phyloP scores from a whole-genome alignment of 257 asterid genomes.

The Fraxinus cuspidata region DNA sequence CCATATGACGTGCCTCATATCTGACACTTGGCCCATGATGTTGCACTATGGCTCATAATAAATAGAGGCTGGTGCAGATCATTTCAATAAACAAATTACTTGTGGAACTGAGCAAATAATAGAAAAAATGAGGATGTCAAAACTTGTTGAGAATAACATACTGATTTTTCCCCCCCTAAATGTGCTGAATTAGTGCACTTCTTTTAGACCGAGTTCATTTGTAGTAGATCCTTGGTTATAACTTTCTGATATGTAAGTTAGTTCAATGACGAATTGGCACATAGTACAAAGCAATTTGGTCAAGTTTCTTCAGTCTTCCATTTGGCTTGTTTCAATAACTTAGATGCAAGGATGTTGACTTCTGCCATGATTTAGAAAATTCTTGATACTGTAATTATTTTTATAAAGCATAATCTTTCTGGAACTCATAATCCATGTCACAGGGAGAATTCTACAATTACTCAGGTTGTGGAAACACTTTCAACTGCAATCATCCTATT shows the following conservation, averaged over 20 bases:
- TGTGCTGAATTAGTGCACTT: not conserved
- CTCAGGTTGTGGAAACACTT: constrained; percentile 98
- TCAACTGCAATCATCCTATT: constrained; percentile 94
- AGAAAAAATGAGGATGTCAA: not conserved
- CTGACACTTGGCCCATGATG: not conserved
- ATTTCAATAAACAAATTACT: not conserved
- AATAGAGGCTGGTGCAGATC: not conserved
- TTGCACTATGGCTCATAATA: not conserved
- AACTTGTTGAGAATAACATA: not conserved
- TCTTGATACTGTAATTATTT: constrained; percentile 7
- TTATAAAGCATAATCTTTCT: constrained; percentile 11
- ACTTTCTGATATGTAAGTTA: not conserved
- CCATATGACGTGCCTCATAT: not conserved
- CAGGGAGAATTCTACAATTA: constrained; percentile 98
- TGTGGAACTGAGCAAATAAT: not conserved
- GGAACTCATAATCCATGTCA: constrained; percentile 23
- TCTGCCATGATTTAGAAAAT: constrained; percentile 7
- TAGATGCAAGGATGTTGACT: constrained; percentile 16
- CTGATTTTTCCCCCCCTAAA: not conserved
- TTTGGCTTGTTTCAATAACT: constrained; percentile 18
- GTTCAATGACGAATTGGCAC: not conserved
- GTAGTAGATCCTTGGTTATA: not conserved
- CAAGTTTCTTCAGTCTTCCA: constrained; percentile 4
- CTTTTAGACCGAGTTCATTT: not conserved
- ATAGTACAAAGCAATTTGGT: not conserved